phyloP scores from a whole-genome alignment of 2,329 filamentous ascomycete genomes.

The Stenocarpella maydis region DNA sequence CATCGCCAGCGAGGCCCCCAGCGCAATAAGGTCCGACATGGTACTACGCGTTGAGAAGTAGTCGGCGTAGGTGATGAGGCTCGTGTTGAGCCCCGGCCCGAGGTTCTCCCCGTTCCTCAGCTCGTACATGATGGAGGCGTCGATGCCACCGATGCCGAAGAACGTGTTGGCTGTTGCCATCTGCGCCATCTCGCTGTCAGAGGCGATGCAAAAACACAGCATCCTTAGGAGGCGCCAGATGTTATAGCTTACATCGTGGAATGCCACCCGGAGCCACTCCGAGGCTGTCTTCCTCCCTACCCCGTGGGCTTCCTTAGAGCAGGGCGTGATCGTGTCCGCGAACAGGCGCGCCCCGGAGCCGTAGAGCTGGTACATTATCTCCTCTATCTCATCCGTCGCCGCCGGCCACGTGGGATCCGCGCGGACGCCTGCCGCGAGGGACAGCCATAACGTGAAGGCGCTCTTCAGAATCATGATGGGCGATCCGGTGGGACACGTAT shows the following conservation, averaged over 20 bases:
- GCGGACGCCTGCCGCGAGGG: slow-evolving; percentile 45
- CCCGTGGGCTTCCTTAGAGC: slow-evolving; percentile 60
- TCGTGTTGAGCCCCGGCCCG: slow-evolving; percentile 62
- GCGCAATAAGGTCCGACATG: slow-evolving; percentile 65
- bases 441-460: slow-evolving; percentile 38
- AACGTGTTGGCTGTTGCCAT: slow-evolving; percentile 63
- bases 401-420: slow-evolving; percentile 69
- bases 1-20: slow-evolving; percentile 66
- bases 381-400: slow-evolving; percentile 67
- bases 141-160: slow-evolving; percentile 60
- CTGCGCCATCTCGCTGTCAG: slow-evolving; percentile 2
- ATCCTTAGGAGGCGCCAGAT: not conserved
- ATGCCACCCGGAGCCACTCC: slow-evolving; percentile 68
- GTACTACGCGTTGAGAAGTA: slow-evolving; percentile 60
- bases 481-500: not conserved
- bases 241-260: slow-evolving; percentile 57
- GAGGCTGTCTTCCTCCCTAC: slow-evolving; percentile 65
- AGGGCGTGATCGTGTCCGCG: slow-evolving; percentile 64
- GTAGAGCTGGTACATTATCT: slow-evolving; percentile 67
- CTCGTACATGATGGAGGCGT: slow-evolving; percentile 69
- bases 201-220: not conserved
- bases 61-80: slow-evolving; percentile 61
- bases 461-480: not conserved
- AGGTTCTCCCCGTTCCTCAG: slow-evolving; percentile 62
- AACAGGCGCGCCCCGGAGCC: slow-evolving; percentile 65